Evolutionary conservation across 108 stramenopile genomes (phyloP), one percentile per base, ranked within the genome.

Genomic region (Fragilaria crotonensis): DNA sequence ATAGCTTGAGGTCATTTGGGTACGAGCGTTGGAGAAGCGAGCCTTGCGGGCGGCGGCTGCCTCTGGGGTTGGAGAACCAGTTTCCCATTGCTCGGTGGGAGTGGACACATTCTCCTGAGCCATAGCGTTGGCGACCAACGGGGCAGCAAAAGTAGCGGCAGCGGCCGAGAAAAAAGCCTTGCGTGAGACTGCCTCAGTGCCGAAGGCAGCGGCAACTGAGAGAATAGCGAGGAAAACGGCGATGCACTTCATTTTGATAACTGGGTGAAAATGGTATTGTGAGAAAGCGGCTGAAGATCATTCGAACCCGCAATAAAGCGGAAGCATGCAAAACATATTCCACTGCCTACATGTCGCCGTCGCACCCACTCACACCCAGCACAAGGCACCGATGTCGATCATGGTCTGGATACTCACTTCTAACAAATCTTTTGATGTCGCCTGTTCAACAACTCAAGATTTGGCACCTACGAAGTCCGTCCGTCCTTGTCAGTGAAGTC

Each of bases 1-100:
- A 72, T 83, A 91, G 62, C 80, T 78, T 20, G 79, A 81, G 50
- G 60, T 87, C 77, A 87, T 79, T 70, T 91, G 89, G 63, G 73
- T 87, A 30, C 89, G 83, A 2, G 85, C 89, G 33, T 87, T 87
- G 32, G 69, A 47, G 69, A 78, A 85, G 25, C 85, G 76, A 5
- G 76, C 85, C 14, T 55, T 52, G 29, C 89, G 80, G 19, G 78
- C 84, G 28, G 58, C 68, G 20, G 57, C 75, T 28, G 83, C 81
- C 1, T 48, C 74, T 14, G 76, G 57, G 22, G 67, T 77, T 17
- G 87, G 87, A 11, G 54, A 36, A 20, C 87, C 87, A 68, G 81
- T 83, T 62, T 89, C 87, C 87, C 87, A 89, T 52, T 68, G 63
- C 52, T 89, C 87, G 48, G 87, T 89, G 20, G 83, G 81, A 47